Conservation (phyloP, 2,329 filamentous ascomycete species). For the Fusarium sp. region DNA sequence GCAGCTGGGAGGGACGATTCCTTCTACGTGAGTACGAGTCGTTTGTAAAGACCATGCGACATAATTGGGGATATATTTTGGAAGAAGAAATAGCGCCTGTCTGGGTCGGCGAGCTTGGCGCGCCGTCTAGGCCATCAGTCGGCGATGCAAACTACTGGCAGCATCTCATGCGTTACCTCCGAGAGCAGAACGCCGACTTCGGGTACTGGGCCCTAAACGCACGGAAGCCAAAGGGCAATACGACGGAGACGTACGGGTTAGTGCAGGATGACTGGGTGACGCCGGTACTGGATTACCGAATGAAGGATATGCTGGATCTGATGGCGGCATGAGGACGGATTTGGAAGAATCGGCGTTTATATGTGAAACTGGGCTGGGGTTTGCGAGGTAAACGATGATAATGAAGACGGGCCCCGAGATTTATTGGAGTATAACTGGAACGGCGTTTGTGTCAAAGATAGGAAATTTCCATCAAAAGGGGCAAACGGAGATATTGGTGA, state of each 20-base stretch:
- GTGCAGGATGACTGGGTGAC: conserved; percentile 74
- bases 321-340: conserved; percentile 50
- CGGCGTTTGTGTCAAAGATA: background rate
- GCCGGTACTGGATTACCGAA: conserved; percentile 70
- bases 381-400: background rate
- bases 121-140: conserved; percentile 63
- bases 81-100: conserved; percentile 63
- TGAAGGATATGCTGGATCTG: conserved; percentile 70
- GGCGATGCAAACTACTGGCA: conserved; percentile 75
- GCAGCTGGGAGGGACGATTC: conserved; percentile 69
- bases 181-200: conserved; percentile 71
- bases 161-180: conserved; percentile 71
- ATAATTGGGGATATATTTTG: conserved; percentile 76
- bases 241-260: conserved; percentile 70
- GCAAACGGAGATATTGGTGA: background rate
- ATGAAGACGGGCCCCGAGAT: background rate
- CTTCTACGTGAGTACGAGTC: conserved; percentile 70
- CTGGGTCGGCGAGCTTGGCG: conserved; percentile 77
- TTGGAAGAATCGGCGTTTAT: background rate
- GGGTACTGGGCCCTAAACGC: conserved; percentile 79
- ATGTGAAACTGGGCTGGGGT: background rate
- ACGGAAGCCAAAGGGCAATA: conserved; percentile 69
- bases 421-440: background rate
- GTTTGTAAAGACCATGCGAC: conserved; percentile 72
- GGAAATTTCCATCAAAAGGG: background rate